Base-by-base conservation (phyloP, 2,329 filamentous ascomycete genomes). In the Colletotrichum eremochloae region DNA sequence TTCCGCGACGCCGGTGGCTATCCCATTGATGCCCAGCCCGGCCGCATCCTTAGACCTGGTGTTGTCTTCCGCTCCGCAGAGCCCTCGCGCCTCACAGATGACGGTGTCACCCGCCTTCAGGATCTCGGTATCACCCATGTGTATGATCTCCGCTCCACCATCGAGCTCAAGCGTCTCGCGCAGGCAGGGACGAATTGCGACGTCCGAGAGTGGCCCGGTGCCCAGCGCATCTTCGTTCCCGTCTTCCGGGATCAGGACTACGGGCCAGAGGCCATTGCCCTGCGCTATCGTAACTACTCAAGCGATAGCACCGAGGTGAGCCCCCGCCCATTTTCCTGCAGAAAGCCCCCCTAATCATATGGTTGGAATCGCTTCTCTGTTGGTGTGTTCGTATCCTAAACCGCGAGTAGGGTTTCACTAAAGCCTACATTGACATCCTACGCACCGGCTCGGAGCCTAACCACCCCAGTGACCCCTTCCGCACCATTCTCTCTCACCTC, bases 61-160 rank as follows among this genome's bases (percentile, higher is more conserved):
- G 77, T 90, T 40, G 82, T 93, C 69, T 95, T 89, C 81, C 91
- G 94, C 68, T 90, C 90, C 61, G 93, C 91, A 2, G 92, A 94
- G 75, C 89, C 92, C 20, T 88, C 87, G 24, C 82, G 82, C 68
- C 82, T 92, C 50, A 89, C 88, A 1, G 79, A 84, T 36, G 81
- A 85, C 33, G 91, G 91, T 20, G 80, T 89, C 8, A 77, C 81
- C 9, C 84, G 82, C 55, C 84, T 93, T 71, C 84, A 83, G 40
- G 75, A 79, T 6, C 82, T 94, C 65, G 86, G 88, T n/a, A 88
- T 96, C 75, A 86, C 83, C 33, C 84, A 87, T 74, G 86, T 93
- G 63, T 95, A 91, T 79, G 93, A 95, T 82, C 84, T 95, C 12
- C 87, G 93, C 67, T 92, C 89, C 36, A 80, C 81, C n/a, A 76